phyloP scores from a whole-genome alignment of 2,329 filamentous ascomycete species.

The Ceratocystis huliohia region DNA sequence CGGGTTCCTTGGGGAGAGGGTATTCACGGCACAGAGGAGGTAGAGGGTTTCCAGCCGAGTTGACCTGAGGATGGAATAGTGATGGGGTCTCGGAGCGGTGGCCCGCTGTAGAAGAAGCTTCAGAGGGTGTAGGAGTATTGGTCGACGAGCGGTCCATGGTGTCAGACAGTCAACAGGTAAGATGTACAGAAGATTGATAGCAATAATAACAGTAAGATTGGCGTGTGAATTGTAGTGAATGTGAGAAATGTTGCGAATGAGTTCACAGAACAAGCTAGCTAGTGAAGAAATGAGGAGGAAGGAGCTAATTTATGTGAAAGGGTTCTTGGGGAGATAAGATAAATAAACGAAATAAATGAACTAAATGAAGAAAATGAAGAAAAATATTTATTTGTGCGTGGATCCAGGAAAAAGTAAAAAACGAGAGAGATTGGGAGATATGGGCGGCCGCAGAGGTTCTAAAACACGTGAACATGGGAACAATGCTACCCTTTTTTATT shows the following conservation, averaged over 20 bases:
- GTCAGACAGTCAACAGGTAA: too few species aligned
- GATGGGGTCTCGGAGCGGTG: neutral
- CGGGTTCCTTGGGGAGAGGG: slow-evolving; percentile 31
- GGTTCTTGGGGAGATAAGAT: neutral
- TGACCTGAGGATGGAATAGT: neutral
- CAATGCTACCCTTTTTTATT: neutral
- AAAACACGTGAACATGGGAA: neutral
- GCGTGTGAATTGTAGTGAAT: neutral
- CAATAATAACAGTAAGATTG: too few species aligned
- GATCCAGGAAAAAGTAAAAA: neutral
- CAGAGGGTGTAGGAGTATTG: slow-evolving; percentile 16
- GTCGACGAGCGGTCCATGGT: slow-evolving; percentile 15
- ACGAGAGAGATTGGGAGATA: neutral
- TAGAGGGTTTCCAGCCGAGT: slow-evolving; percentile 26
- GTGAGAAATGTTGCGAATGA: neutral
- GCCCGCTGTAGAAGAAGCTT: slow-evolving; percentile 10
- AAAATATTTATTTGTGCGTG: neutral
- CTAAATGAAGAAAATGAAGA: neutral
- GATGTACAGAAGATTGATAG: too few species aligned
- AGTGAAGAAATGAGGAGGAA: neutral
- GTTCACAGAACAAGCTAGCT: neutral
- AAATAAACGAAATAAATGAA: neutral
- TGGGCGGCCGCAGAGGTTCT: neutral
- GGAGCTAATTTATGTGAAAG: neutral
- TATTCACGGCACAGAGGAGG: slow-evolving; percentile 30